Conservation (phyloP, 352 stramenopile genomes). For the Globisporangium uncinulatum region DNA sequence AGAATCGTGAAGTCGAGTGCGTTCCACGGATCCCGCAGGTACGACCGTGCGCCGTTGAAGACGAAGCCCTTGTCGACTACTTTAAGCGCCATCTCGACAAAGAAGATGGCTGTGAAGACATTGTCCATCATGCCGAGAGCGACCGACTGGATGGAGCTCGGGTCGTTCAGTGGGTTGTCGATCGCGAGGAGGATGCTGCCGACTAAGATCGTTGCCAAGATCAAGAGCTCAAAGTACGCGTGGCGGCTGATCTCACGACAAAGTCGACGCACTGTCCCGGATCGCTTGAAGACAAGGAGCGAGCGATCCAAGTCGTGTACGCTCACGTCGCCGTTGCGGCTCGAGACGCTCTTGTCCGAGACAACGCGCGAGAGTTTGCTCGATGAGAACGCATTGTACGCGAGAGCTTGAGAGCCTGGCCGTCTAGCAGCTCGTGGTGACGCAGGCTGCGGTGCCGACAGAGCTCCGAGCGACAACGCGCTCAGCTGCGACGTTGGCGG, state of each 20-base stretch:
- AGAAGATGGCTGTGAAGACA: constrained; percentile 53
- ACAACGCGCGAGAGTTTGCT: background rate
- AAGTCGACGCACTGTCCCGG: constrained; percentile 12
- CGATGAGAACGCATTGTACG: background rate
- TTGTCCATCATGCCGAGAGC: constrained; percentile 36
- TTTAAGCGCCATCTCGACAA: constrained; percentile 73
- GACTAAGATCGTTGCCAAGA: constrained; percentile 60
- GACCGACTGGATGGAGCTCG: constrained; percentile 19
- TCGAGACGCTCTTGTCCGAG: background rate
- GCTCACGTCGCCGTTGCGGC: constrained; percentile 5
- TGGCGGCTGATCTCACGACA: constrained; percentile 25
- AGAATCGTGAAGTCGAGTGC: constrained; percentile 70
- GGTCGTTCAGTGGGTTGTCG: constrained; percentile 60
- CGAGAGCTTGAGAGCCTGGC: background rate
- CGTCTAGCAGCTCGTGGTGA: background rate
- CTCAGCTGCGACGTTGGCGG: background rate
- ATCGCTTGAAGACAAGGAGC: constrained; percentile 25
- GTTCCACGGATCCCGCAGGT: constrained; percentile 74
- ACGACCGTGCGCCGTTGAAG: constrained; percentile 42
- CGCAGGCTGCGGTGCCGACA: background rate
- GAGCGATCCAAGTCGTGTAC: constrained; percentile 20
- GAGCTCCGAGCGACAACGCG: background rate
- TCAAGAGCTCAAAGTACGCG: constrained; percentile 46
- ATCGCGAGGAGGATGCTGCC: constrained; percentile 54
- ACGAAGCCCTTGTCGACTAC: constrained; percentile 59